Evolutionary conservation across 257 asterid genomes (phyloP).

Genomic region (Solanum paucissectum): DNA sequence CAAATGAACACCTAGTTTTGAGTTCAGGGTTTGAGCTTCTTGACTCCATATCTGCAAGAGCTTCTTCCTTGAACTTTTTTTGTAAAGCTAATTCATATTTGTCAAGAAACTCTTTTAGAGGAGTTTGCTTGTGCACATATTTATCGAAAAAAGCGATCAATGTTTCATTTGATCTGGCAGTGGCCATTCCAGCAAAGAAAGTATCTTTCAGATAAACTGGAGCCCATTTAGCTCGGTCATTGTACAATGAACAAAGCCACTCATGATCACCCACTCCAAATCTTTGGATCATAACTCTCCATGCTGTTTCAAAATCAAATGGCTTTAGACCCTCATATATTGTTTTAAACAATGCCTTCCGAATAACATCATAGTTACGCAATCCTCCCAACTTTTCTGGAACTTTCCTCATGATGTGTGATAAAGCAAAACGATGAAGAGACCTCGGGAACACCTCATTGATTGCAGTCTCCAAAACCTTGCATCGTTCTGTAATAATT

Average conservation of each 20-base stretch:
- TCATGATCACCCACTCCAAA: conserved; percentile 53
- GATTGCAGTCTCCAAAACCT: conserved; percentile 48
- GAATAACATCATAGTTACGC: conserved; percentile 22
- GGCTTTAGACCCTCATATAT: conserved; percentile 60
- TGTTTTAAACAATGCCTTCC: conserved; percentile 32
- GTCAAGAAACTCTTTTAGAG: conserved; percentile 73
- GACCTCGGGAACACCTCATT: conserved; percentile 55
- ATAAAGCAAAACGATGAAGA: conserved; percentile 49
- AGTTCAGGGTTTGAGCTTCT: conserved; percentile 42
- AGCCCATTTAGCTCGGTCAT: conserved; percentile 59
- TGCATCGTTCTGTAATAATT: conserved; percentile 64
- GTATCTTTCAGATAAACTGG: conserved; percentile 64
- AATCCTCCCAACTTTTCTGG: conserved; percentile 80
- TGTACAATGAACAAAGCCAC: conserved; percentile 60
- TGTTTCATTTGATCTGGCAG: conserved; percentile 41
- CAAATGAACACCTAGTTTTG: conserved; percentile 63
- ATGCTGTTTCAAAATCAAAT: conserved; percentile 62
- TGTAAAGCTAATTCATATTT: conserved; percentile 71
- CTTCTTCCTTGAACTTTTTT: conserved; percentile 66
- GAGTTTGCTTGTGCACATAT: conserved; percentile 70
- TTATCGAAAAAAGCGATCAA: conserved; percentile 50
- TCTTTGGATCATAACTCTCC: conserved; percentile 64
- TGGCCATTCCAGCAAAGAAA: conserved; percentile 62
- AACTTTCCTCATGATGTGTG: conserved; percentile 57
- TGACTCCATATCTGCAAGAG: conserved; percentile 51